Percentiles rank a stretch among this genome's conserved stretches.
Conservation (phyloP, 1,284 basidiomycete genomes). For the Hortiboletus rubellus region DNA sequence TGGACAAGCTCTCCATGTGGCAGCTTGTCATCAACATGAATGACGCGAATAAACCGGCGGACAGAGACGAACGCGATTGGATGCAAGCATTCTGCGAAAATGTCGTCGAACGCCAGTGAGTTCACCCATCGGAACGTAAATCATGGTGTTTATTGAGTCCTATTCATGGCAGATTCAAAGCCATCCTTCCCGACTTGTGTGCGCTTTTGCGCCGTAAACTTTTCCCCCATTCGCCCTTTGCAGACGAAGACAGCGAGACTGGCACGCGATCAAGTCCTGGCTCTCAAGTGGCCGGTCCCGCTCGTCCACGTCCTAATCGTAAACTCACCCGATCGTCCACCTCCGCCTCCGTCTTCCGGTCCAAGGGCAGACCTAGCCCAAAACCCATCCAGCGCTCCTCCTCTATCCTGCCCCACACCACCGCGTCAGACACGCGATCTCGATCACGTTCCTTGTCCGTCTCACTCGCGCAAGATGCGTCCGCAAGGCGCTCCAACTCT, state of each 20-base stretch:
- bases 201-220: conserved; percentile 63
- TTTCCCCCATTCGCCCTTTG: conserved; percentile 60
- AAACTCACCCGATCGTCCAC: conserved; percentile 20
- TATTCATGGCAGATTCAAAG: conserved; percentile 52
- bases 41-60: conserved; percentile 5
- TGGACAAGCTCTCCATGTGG: conserved; percentile 77
- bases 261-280: conserved; percentile 24
- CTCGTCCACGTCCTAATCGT: conserved; percentile 11
- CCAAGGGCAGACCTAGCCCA: conserved; percentile 7
- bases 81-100: conserved; percentile 68
- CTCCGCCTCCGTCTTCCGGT: conserved; percentile 12
- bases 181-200: conserved; percentile 53
- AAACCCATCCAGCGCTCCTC: conserved; percentile 22
- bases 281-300: conserved; percentile 6
- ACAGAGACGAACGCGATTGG: conserved; percentile 59
- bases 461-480: conserved; percentile 54
- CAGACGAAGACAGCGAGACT: conserved; percentile 40
- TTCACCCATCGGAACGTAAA: conserved; percentile 3
- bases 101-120: conserved; percentile 62
- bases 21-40: conserved; percentile 55
- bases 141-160: not conserved
- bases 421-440: conserved; percentile 34
- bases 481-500: conserved; percentile 44
- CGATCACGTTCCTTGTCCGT: conserved; percentile 68
- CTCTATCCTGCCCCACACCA: conserved; percentile 14